A percentile compares a stretch with the other conserved stretches of the same genome.
phyloP scores from a whole-genome alignment of 164 flowering plant genomes.

The Cinnamomum micranthum region DNA sequence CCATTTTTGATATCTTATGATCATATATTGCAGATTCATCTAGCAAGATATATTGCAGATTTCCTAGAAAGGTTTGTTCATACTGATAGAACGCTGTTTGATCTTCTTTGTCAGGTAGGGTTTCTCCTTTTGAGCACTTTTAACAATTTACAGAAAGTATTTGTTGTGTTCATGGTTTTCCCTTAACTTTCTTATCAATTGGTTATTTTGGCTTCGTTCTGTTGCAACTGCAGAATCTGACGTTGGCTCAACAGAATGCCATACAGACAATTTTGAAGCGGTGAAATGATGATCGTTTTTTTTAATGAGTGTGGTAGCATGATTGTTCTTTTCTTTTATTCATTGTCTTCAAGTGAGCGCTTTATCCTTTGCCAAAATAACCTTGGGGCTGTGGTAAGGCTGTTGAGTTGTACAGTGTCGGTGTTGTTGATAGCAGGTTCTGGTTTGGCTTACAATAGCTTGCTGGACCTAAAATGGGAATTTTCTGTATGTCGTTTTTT shows the following conservation, averaged over 20 bases:
- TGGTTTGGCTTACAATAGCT: background rate
- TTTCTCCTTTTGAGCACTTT: background rate
- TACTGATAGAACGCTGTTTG: slow-evolving; percentile 44
- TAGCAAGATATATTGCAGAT: slow-evolving; percentile 57
- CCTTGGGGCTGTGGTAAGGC: slow-evolving; percentile 3
- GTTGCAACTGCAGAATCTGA: slow-evolving; percentile 36
- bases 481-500: background rate
- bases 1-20: background rate
- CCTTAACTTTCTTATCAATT: background rate
- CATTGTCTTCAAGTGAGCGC: background rate
- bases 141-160: background rate
- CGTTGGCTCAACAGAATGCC: slow-evolving; percentile 35
- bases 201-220: background rate
- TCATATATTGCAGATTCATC: slow-evolving; percentile 52
- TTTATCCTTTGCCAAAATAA: background rate
- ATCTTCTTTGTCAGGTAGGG: slow-evolving; percentile 68
- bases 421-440: background rate
- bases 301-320: background rate
- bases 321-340: background rate
- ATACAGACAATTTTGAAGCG: slow-evolving; percentile 27
- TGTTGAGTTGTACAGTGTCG: background rate
- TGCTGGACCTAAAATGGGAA: background rate
- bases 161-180: background rate
- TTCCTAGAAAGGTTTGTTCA: slow-evolving; percentile 50
- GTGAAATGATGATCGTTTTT: background rate